Percentiles rank a stretch among this genome's conserved stretches.
Evolutionary conservation across 805 yeast species (phyloP).

Genomic region (Nakazawaea peltata): DNA sequence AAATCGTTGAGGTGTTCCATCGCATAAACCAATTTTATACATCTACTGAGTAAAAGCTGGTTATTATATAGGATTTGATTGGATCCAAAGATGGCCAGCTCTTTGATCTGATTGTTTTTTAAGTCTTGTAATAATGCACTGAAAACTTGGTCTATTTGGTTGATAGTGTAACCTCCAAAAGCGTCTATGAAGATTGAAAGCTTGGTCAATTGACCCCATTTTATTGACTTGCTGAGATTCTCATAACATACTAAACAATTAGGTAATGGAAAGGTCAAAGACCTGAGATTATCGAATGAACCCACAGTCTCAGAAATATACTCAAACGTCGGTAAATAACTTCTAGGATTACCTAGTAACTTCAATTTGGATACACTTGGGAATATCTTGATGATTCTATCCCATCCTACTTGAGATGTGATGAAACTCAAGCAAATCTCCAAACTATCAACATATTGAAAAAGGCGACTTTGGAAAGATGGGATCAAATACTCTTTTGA

Average conservation of each 20-base stretch:
- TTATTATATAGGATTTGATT: constrained; percentile 3
- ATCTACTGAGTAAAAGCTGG: no score
- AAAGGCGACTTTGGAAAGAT: not conserved
- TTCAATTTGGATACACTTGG: constrained; percentile 1
- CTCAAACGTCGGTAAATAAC: constrained; percentile 1
- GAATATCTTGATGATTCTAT: not conserved
- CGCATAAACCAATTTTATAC: no score
- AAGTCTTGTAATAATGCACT: not conserved
- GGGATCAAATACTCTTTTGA: not conserved
- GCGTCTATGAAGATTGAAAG: constrained; percentile 7
- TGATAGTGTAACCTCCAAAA: constrained; percentile 1
- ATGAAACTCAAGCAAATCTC: constrained; percentile 4
- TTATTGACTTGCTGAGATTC: not conserved
- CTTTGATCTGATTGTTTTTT: not conserved
- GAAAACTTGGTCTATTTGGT: not conserved
- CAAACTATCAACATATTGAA: constrained; percentile 1
- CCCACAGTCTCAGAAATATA: not conserved
- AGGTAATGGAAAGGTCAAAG: not conserved
- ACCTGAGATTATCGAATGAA: not conserved
- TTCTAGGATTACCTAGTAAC: constrained; percentile 2
- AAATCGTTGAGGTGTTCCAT: no score
- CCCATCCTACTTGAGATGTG: not conserved
- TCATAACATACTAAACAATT: not conserved
- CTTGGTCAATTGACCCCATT: constrained; percentile 1
- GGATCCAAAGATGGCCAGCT: constrained; percentile 1